These are phyloP conservation scores for Emericellopsis cladophorae DNA, from an alignment of 2,329 filamentous ascomycete genomes.

Conservation along the genomic window DNA sequence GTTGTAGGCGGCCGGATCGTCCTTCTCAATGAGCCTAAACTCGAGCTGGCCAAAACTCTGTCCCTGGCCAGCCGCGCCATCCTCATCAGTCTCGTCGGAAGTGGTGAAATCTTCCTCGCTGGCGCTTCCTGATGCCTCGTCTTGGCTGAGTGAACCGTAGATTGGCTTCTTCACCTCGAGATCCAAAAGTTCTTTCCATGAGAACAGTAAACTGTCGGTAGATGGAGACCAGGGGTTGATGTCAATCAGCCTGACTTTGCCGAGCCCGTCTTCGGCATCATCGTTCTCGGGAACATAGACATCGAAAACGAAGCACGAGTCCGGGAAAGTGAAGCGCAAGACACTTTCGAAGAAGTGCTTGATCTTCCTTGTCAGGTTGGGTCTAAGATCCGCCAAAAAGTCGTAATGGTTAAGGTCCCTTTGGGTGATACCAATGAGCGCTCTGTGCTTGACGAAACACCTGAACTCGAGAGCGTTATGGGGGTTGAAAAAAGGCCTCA, in stretches of 20 bases:
- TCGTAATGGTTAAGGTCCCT: slow-evolving; percentile 83
- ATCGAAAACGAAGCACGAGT: slow-evolving; percentile 78
- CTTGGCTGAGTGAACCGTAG: slow-evolving; percentile 29
- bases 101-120: slow-evolving; percentile 22
- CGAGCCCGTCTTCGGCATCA: slow-evolving; percentile 44
- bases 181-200: slow-evolving; percentile 75
- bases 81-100: slow-evolving; percentile 26
- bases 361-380: slow-evolving; percentile 55
- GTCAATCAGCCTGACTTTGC: slow-evolving; percentile 75
- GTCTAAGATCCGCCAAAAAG: slow-evolving; percentile 56
- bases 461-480: slow-evolving; percentile 91
- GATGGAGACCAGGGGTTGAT: slow-evolving; percentile 89
- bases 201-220: slow-evolving; percentile 82
- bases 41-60: slow-evolving; percentile 39
- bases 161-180: slow-evolving; percentile 50
- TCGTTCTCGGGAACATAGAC: slow-evolving; percentile 71
- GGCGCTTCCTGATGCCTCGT: slow-evolving; percentile 16
- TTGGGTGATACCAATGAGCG: slow-evolving; percentile 73
- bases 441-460: slow-evolving; percentile 79
- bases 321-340: slow-evolving; percentile 67
- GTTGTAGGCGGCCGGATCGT: slow-evolving; percentile 80
- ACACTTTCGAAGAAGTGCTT: slow-evolving; percentile 65
- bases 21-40: slow-evolving; percentile 67
- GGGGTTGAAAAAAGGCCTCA: slow-evolving; percentile 78
- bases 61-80: slow-evolving; percentile 17